These are phyloP conservation scores for Murraya koenigii DNA, from an alignment of 345 rosid genomes.

Conservation along the genomic window DNA sequence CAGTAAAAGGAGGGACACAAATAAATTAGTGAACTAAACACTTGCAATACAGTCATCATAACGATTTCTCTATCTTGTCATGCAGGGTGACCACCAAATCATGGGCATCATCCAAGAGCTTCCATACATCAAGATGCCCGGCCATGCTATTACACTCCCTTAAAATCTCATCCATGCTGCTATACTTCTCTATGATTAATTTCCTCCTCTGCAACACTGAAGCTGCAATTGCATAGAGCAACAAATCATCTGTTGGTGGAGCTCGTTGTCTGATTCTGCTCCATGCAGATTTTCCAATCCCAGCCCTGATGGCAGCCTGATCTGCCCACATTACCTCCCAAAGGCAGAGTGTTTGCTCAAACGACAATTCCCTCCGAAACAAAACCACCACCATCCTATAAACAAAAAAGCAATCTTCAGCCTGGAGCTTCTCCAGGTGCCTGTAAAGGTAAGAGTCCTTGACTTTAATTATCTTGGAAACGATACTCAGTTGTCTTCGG, in stretches of 20 bases:
- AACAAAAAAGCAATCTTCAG: slow-evolving; percentile 95
- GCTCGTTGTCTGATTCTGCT: slow-evolving; percentile 73
- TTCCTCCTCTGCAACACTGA: slow-evolving; percentile 90
- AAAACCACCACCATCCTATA: slow-evolving; percentile 96
- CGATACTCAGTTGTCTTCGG: slow-evolving; percentile 73
- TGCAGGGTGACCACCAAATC: slow-evolving; percentile 79
- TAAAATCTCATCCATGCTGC: slow-evolving; percentile 91
- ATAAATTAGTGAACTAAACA: slow-evolving; percentile 6
- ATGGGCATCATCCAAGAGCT: slow-evolving; percentile 92
- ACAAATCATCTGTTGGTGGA: slow-evolving; percentile 86
- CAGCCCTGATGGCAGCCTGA: slow-evolving; percentile 89
- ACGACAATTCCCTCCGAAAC: slow-evolving; percentile 80
- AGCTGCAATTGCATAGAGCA: slow-evolving; percentile 87
- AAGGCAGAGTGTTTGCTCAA: slow-evolving; percentile 79
- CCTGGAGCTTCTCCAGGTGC: slow-evolving; percentile 87
- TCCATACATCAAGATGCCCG: slow-evolving; percentile 95
- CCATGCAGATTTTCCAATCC: slow-evolving; percentile 87
- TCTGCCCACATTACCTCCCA: slow-evolving; percentile 99
- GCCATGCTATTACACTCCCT: slow-evolving; percentile 90
- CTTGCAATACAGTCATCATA: slow-evolving; percentile 15
- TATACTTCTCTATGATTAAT: slow-evolving; percentile 78
- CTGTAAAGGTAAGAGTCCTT: slow-evolving; percentile 87
- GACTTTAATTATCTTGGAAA: slow-evolving; percentile 80
- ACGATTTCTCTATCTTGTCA: slow-evolving; percentile 60
- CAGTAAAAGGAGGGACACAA: not conserved